Conservation (phyloP, 2,329 filamentous ascomycete genomes). For the Aspergillus amoenus region DNA sequence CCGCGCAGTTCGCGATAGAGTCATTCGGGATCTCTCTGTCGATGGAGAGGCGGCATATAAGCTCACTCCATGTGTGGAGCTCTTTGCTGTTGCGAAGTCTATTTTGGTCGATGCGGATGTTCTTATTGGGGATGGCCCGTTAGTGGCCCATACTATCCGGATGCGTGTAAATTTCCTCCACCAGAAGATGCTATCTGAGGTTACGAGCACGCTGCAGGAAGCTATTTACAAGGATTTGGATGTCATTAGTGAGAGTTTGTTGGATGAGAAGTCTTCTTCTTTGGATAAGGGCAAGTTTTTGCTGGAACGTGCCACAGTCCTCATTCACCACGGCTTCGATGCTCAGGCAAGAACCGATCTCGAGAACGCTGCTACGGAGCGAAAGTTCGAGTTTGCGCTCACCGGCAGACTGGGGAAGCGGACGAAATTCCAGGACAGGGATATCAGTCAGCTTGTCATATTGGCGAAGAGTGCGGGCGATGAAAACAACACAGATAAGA, state of each 20-base stretch:
- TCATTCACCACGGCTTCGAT: constrained; percentile 81
- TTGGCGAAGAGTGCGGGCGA: constrained; percentile 71
- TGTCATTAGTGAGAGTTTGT: constrained; percentile 45
- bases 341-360: constrained; percentile 71
- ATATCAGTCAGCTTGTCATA: constrained; percentile 82
- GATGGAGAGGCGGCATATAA: constrained; percentile 87
- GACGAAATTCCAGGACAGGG: constrained; percentile 44
- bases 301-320: constrained; percentile 77
- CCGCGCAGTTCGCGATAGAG: constrained; percentile 53
- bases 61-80: constrained; percentile 77
- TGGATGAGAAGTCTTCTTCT: constrained; percentile 31
- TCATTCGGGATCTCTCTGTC: constrained; percentile 68
- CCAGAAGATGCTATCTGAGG: constrained; percentile 65
- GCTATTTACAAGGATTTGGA: constrained; percentile 61
- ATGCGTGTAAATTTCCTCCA: constrained; percentile 73
- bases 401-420: constrained; percentile 79
- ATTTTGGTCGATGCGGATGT: constrained; percentile 52
- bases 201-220: constrained; percentile 59
- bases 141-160: constrained; percentile 57
- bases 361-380: constrained; percentile 62
- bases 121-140: constrained; percentile 42
- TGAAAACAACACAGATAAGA: constrained; percentile 12
- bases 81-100: constrained; percentile 74
- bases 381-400: constrained; percentile 76
- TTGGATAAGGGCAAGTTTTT: constrained; percentile 68